phyloP scores from a whole-genome alignment of 2,329 filamentous ascomycete species.

The Colletotrichum godetiae region DNA sequence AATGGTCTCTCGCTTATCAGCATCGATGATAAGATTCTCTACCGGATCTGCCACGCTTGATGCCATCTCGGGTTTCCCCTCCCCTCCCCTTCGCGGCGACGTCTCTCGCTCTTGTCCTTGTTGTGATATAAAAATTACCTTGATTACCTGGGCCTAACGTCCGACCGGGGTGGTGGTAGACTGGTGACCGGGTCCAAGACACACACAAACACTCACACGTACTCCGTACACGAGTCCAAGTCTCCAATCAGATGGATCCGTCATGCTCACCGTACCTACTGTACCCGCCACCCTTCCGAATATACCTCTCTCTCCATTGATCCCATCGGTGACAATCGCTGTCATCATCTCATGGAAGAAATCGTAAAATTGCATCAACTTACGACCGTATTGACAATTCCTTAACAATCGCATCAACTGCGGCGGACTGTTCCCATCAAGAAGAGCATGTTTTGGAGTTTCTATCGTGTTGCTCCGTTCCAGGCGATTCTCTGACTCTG shows the following conservation, averaged over 20 bases:
- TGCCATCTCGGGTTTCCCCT: background rate
- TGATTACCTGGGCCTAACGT: slow-evolving; percentile 9
- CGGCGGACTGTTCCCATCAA: background rate
- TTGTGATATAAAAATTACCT: slow-evolving; percentile 27
- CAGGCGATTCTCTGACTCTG: background rate
- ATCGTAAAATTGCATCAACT: background rate
- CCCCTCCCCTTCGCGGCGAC: background rate
- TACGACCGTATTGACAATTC: slow-evolving; percentile 12
- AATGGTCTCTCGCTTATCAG: background rate
- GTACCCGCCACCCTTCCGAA: slow-evolving; percentile 3
- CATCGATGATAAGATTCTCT: background rate
- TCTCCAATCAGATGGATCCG: slow-evolving; percentile 14
- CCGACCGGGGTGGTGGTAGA: slow-evolving; percentile 13
- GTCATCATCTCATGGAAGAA: background rate
- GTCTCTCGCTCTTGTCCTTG: background rate
- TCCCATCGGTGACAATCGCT: background rate
- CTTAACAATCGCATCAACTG: slow-evolving; percentile 19
- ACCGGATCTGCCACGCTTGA: background rate
- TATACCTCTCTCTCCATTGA: background rate
- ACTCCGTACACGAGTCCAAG: slow-evolving; percentile 6
- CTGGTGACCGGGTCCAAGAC: slow-evolving; percentile 18
- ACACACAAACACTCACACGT: slow-evolving; percentile 1
- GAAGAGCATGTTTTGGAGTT: background rate
- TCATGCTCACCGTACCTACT: slow-evolving; percentile 20
- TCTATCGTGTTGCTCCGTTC: background rate